Conservation (phyloP, 1,284 basidiomycete genomes). For the Trichosporon sp. region DNA sequence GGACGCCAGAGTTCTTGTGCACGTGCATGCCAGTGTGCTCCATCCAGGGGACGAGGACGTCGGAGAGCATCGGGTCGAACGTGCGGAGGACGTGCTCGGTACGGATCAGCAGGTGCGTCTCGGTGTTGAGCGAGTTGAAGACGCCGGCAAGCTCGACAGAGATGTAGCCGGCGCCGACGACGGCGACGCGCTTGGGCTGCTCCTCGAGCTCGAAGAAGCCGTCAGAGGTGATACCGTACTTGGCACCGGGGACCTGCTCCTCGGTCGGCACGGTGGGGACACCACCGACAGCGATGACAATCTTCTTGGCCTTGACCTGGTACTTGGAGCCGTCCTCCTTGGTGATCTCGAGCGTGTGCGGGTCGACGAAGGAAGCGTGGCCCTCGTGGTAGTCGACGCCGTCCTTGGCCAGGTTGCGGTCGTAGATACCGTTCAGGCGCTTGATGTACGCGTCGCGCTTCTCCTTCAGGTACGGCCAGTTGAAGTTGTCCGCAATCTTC, state of each 20-base stretch:
- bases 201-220: conserved; percentile 92
- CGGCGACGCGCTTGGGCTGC: conserved; percentile 89
- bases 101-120: conserved; percentile 90
- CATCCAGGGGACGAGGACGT: conserved; percentile 92
- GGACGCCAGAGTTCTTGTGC: conserved; percentile 76
- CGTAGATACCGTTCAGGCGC: conserved; percentile 89
- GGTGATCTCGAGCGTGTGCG: conserved; percentile 69
- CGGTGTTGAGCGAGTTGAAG: conserved; percentile 79
- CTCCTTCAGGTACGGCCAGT: conserved; percentile 88
- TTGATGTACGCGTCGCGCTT: conserved; percentile 95
- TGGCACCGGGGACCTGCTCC: conserved; percentile 80
- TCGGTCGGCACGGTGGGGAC: conserved; percentile 79
- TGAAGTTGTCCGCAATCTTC: conserved; percentile 66
- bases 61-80: conserved; percentile 86
- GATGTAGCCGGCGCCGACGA: conserved; percentile 97
- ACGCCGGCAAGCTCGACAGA: conserved; percentile 92
- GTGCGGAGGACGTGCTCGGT: conserved; percentile 85
- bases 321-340: conserved; percentile 66
- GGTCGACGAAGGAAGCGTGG: conserved; percentile 70
- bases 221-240: conserved; percentile 87
- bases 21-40: conserved; percentile 75
- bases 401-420: conserved; percentile 83
- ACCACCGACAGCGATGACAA: conserved; percentile 86
- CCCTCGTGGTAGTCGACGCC: conserved; percentile 87
- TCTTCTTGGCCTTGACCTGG: conserved; percentile 70